Base-by-base conservation (phyloP, 2,329 filamentous ascomycete genomes). In the Aspergillus nomiae region DNA sequence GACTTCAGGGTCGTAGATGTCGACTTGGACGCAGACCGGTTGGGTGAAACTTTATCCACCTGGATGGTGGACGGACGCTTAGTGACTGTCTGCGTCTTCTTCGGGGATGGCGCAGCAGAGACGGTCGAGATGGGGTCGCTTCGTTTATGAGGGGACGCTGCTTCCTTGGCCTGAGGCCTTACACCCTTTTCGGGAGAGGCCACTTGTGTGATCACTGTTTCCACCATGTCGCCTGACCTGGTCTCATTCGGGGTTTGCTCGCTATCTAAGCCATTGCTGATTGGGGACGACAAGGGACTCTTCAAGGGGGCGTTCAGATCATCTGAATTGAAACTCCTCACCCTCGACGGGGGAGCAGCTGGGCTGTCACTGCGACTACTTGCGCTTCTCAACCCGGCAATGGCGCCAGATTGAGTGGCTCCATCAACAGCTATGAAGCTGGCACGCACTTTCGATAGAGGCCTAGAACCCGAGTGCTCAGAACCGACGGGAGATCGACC, bases 391-490 rank as follows among this genome's bases (percentile, higher is more conserved):
- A 84, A 65, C 30, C 80, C 80, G 36, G 79, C 72, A 43, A 80
- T 71, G 34, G 75, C 77, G 43, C 70, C 73, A n/a, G 77, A 78
- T 59, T 80, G 79, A 41, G 80, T 76, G 41, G 74, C 77, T 56
- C 78, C 77, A 73, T 92, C 90, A 53, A 94, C 85, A 21, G 90
- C 86, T 58, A 94, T 85, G 74, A 94, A 94, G 74, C 83, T 91
- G 43, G 90, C 90, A 68, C 90, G 86, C 50, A 93, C 88, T 77
- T 90, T 92, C 65, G 90, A 92, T 46, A 92, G 84, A 28, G 88
- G 90, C 71, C 89, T 83, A 36, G 77, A 76, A 63, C 70, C 77
- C 65, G 76, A 77, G 68, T 76, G 76, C 67, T 78, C 77, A 41
- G 79, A 79, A 30, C 73, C 75, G 61, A 84, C 87, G 59, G 89